phyloP scores from a whole-genome alignment of 345 rosid genomes.

The Arabidopsis arenosa region DNA sequence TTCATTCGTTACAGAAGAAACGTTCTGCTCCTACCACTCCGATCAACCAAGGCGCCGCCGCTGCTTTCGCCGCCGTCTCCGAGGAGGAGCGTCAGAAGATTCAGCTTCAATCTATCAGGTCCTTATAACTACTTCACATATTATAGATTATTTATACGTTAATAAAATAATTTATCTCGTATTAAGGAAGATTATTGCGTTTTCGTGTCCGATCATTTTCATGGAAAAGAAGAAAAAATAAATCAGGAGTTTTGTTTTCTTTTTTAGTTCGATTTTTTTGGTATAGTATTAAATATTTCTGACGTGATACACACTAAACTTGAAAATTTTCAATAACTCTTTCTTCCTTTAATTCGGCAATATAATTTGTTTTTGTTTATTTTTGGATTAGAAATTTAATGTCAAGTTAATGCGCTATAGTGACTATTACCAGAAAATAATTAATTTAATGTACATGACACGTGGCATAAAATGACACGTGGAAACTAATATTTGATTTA shows the following conservation, averaged over 20 bases:
- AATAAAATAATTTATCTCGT: not conserved
- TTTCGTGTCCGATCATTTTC: conserved; percentile 32
- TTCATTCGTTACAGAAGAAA: conserved; percentile 90
- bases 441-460: conserved; percentile 18
- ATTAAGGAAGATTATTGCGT: conserved; percentile 24
- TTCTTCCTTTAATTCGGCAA: not conserved
- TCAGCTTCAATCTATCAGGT: conserved; percentile 98
- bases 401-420: conserved; percentile 13
- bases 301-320: not conserved
- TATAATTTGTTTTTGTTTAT: not conserved
- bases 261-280: no score
- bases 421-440: conserved; percentile 2
- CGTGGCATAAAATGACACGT: conserved; percentile 26
- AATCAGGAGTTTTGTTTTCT: conserved; percentile 13
- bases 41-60: conserved; percentile 49
- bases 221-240: not conserved
- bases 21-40: conserved; percentile 87
- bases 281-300: not conserved
- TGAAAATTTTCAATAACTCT: not conserved
- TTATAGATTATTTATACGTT: not conserved
- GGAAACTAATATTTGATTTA: not conserved
- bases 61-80: conserved; percentile 50
- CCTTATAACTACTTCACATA: not conserved
- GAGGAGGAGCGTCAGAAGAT: conserved; percentile 80
- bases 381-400: not conserved